These are phyloP conservation scores for Populus simonii DNA, from an alignment of 345 rosid genomes.

Conservation along the genomic window DNA sequence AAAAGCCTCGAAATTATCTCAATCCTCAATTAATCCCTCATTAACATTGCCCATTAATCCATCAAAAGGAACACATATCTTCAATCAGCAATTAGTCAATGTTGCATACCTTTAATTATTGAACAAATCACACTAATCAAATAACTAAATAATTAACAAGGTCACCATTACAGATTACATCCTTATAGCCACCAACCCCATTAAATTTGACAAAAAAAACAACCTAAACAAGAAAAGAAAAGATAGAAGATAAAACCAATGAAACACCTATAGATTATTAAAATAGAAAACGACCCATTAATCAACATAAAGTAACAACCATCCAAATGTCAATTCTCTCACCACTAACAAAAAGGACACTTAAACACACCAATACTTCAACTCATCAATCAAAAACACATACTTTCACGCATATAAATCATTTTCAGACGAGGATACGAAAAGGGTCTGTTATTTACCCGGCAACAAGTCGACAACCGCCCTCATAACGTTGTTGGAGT, in stretches of 20 bases:
- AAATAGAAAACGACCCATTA: neutral
- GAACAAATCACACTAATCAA: neutral
- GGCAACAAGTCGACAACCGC: conserved; percentile 91
- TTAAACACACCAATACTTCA: neutral
- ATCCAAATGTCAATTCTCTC: neutral
- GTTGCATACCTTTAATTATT: neutral
- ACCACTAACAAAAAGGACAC: neutral
- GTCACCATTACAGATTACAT: neutral
- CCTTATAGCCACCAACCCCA: neutral
- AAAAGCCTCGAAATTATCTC: neutral
- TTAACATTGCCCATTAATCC: neutral
- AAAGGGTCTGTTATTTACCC: conserved; percentile 45
- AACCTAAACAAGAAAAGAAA: neutral
- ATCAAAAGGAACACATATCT: neutral
- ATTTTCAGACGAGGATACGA: neutral
- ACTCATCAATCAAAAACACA: neutral
- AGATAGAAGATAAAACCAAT: neutral
- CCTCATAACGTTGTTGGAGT: conserved; percentile 89
- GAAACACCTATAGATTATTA: neutral
- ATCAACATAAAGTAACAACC: neutral
- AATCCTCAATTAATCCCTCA: neutral
- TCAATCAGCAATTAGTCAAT: neutral
- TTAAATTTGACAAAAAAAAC: neutral
- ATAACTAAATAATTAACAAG: neutral
- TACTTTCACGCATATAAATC: neutral